Conservation (phyloP, 495 filamentous ascomycete species). For the Daldinia caldariorum region DNA sequence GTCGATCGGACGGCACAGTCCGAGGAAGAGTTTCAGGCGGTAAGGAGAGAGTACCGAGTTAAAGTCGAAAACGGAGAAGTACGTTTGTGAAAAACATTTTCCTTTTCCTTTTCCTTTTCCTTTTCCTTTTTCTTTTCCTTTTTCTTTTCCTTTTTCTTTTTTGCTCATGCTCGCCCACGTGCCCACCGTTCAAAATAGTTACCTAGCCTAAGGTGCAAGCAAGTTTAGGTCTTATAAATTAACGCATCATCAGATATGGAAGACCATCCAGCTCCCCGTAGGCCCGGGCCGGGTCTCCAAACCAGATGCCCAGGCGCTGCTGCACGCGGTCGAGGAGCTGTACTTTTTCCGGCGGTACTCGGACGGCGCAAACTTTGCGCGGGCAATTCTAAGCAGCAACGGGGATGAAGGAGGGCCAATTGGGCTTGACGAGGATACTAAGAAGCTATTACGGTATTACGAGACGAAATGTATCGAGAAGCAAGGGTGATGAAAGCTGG, state of each 20-base stretch:
- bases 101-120: too few species aligned
- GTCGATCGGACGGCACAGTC: slow-evolving; percentile 56
- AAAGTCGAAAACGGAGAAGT: slow-evolving; percentile 62
- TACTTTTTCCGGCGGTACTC: slow-evolving; percentile 62
- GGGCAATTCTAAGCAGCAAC: slow-evolving; percentile 44
- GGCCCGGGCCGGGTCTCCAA: slow-evolving; percentile 45
- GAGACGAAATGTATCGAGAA: slow-evolving; percentile 48
- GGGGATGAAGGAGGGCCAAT: slow-evolving; percentile 21
- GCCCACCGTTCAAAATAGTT: too few species aligned
- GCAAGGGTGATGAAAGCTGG: neutral
- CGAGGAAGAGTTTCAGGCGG: slow-evolving; percentile 53
- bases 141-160: neutral
- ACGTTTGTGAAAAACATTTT: slow-evolving; percentile 1
- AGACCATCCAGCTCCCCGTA: slow-evolving; percentile 54
- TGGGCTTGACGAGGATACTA: slow-evolving; percentile 52
- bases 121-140: too few species aligned
- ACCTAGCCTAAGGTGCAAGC: too few species aligned
- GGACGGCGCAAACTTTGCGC: slow-evolving; percentile 53
- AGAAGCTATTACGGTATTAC: slow-evolving; percentile 49
- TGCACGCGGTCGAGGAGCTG: slow-evolving; percentile 66
- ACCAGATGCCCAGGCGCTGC: slow-evolving; percentile 56
- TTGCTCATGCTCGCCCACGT: neutral
- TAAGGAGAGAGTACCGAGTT: slow-evolving; percentile 50
- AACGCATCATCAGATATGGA: slow-evolving; percentile 50
- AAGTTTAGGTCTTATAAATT: neutral